Evolutionary conservation across 352 stramenopile genomes (phyloP).

Genomic region (Pythium scleroteichum): DNA sequence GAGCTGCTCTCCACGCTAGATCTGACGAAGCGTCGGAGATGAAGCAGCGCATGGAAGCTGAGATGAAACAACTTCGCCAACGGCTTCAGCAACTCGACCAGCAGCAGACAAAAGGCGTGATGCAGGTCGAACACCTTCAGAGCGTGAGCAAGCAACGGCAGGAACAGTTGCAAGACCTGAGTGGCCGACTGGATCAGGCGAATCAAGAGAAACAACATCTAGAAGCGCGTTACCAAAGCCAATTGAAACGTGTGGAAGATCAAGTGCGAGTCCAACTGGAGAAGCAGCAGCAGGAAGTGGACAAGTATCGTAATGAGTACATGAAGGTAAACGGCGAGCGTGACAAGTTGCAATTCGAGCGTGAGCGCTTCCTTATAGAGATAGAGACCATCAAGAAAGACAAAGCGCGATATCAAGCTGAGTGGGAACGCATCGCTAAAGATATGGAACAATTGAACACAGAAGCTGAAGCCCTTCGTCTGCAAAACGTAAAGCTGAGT

Average conservation of each 20-base stretch:
- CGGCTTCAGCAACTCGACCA: slow-evolving; percentile 33
- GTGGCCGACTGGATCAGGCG: slow-evolving; percentile 39
- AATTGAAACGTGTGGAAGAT: slow-evolving; percentile 64
- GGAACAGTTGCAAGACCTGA: slow-evolving; percentile 41
- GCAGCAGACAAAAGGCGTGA: slow-evolving; percentile 39
- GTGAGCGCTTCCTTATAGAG: slow-evolving; percentile 51
- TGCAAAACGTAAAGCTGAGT: slow-evolving; percentile 60
- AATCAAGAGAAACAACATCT: slow-evolving; percentile 46
- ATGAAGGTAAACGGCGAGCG: slow-evolving; percentile 47
- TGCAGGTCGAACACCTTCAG: slow-evolving; percentile 52
- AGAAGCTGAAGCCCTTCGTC: slow-evolving; percentile 40
- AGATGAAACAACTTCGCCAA: slow-evolving; percentile 35
- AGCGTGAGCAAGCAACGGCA: slow-evolving; percentile 41
- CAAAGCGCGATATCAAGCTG: slow-evolving; percentile 38
- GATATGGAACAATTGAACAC: slow-evolving; percentile 49
- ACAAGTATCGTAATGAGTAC: slow-evolving; percentile 57
- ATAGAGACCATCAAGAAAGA: slow-evolving; percentile 55
- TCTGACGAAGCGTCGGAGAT: slow-evolving; percentile 42
- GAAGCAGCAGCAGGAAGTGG: slow-evolving; percentile 49
- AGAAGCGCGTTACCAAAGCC: slow-evolving; percentile 45
- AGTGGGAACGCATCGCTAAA: slow-evolving; percentile 50
- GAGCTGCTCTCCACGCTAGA: slow-evolving; percentile 27
- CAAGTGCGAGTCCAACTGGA: slow-evolving; percentile 54
- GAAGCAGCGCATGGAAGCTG: slow-evolving; percentile 28
- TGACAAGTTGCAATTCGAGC: slow-evolving; percentile 59